A percentile compares a stretch with the other conserved stretches of the same genome.
phyloP scores from a whole-genome alignment of 306 rosid genomes.

The Cajanus cajan region DNA sequence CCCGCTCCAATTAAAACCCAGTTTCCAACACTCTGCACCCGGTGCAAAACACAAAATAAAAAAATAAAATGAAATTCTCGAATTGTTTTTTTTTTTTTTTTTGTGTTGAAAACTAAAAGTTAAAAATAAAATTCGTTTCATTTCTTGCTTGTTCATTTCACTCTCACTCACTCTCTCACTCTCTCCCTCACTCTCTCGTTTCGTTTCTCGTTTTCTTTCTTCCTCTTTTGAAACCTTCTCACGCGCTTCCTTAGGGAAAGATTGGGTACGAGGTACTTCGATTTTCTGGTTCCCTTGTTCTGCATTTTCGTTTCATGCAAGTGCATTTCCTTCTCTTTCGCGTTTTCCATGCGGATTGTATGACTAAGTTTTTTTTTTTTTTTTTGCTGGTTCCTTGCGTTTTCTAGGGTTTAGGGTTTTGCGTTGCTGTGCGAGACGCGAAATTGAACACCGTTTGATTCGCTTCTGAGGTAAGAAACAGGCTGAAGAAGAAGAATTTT shows the following conservation, averaged over 20 bases:
- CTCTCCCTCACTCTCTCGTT: neutral
- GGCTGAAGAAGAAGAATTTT: neutral
- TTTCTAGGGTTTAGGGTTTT: conserved; percentile 22
- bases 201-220: neutral
- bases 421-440: neutral
- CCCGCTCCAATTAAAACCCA: neutral
- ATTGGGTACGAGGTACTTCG: neutral
- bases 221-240: neutral
- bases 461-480: neutral
- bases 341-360: neutral
- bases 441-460: neutral
- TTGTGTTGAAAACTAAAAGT: neutral
- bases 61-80: neutral
- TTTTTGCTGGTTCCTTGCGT: neutral
- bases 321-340: neutral
- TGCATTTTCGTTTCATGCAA: conserved; percentile 31
- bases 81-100: neutral
- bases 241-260: neutral
- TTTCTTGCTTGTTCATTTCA: neutral
- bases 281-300: neutral
- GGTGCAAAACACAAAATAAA: neutral
- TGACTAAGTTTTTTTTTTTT: neutral
- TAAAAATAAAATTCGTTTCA: neutral
- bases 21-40: no score
- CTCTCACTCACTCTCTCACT: neutral